These are phyloP conservation scores for Pleurotus giganteus DNA, from an alignment of 768 basidiomycete species.

Conservation along the genomic window DNA sequence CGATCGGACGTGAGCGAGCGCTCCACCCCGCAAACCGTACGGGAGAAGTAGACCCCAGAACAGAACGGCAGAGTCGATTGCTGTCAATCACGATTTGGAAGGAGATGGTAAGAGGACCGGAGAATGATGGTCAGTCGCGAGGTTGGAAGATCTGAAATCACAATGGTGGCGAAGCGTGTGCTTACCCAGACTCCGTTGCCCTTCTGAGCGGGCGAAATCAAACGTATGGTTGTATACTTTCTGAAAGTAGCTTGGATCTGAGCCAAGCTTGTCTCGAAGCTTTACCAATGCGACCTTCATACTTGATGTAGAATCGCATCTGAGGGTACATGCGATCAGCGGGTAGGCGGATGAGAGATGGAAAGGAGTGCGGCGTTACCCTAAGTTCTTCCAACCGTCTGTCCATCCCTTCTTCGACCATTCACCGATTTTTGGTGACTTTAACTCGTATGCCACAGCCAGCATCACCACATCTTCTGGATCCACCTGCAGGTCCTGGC, in stretches of 20 bases:
- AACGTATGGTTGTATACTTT: slow-evolving; percentile 82
- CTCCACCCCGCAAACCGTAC: slow-evolving; percentile 66
- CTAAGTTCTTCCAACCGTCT: slow-evolving; percentile 75
- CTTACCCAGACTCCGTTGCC: slow-evolving; percentile 79
- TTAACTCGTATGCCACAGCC: slow-evolving; percentile 77
- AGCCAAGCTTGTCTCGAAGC: slow-evolving; percentile 58
- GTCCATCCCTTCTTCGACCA: slow-evolving; percentile 74
- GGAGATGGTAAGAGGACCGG: not conserved
- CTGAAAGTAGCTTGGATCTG: slow-evolving; percentile 67
- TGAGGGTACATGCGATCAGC: slow-evolving; percentile 22
- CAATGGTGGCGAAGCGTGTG: slow-evolving; percentile 11
- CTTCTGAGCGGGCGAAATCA: slow-evolving; percentile 70
- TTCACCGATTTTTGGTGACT: slow-evolving; percentile 68
- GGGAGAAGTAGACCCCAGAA: slow-evolving; percentile 81
- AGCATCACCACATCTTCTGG: slow-evolving; percentile 84
- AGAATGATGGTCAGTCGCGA: not conserved
- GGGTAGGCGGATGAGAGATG: not conserved
- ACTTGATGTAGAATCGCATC: slow-evolving; percentile 60
- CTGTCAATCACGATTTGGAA: slow-evolving; percentile 30
- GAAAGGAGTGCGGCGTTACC: slow-evolving; percentile 44
- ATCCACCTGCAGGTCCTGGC: slow-evolving; percentile 65
- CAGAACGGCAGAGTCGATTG: slow-evolving; percentile 65
- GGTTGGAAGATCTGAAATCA: not conserved
- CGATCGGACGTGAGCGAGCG: slow-evolving; percentile 43
- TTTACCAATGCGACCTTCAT: slow-evolving; percentile 58